Percentiles rank a stretch among this genome's conserved stretches.
Conservation (phyloP, 495 filamentous ascomycete genomes). For the Articulospora tetracladia region DNA sequence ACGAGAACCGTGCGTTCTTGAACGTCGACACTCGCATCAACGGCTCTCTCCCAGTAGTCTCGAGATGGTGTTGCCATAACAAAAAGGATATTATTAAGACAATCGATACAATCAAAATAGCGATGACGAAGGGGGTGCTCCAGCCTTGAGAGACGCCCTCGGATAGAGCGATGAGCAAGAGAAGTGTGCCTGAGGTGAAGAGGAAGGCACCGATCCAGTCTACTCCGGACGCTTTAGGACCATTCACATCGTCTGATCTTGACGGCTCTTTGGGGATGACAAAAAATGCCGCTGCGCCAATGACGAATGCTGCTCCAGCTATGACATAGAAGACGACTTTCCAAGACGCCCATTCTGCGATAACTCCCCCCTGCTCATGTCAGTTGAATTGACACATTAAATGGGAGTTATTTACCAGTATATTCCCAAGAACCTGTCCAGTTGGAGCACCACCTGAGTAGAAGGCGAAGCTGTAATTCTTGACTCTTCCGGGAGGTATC, state of each 20-base stretch:
- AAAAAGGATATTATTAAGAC: slow-evolving; percentile 56
- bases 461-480: slow-evolving; percentile 55
- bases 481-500: slow-evolving; percentile 56
- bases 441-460: slow-evolving; percentile 21
- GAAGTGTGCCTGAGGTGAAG: slow-evolving; percentile 57
- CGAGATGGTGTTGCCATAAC: slow-evolving; percentile 60
- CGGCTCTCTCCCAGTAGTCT: slow-evolving; percentile 40
- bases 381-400: neutral
- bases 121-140: slow-evolving; percentile 60
- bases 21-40: slow-evolving; percentile 58
- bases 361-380: slow-evolving; percentile 35
- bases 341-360: slow-evolving; percentile 53
- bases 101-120: slow-evolving; percentile 58
- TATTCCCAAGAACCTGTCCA: slow-evolving; percentile 21
- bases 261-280: slow-evolving; percentile 58
- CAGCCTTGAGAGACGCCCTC: slow-evolving; percentile 66
- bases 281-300: slow-evolving; percentile 56
- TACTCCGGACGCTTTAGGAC: slow-evolving; percentile 38
- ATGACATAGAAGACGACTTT: slow-evolving; percentile 64
- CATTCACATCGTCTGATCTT: slow-evolving; percentile 21
- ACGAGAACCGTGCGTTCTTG: slow-evolving; percentile 46
- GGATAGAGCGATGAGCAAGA: slow-evolving; percentile 58
- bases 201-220: slow-evolving; percentile 64
- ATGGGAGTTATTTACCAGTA: slow-evolving; percentile 7
- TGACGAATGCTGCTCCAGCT: slow-evolving; percentile 55